These are phyloP conservation scores for Harrya chromipes DNA, from an alignment of 768 basidiomycete species.

Conservation along the genomic window DNA sequence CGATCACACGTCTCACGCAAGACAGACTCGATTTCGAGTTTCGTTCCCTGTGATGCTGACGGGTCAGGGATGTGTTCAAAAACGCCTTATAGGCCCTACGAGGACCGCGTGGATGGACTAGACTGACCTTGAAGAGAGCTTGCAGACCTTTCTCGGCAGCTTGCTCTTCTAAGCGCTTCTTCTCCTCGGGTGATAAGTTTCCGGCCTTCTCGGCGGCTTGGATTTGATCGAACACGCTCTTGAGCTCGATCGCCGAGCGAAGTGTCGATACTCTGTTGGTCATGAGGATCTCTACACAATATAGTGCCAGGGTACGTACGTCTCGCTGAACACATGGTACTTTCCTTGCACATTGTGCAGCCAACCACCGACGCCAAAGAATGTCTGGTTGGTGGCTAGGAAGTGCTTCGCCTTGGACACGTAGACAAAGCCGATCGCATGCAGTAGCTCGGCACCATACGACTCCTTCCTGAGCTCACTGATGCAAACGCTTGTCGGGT, in stretches of 20 bases:
- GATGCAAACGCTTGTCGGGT: slow-evolving; percentile 4
- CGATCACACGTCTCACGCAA: slow-evolving; percentile 86
- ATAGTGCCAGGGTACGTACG: slow-evolving; percentile 47
- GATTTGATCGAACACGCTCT: slow-evolving; percentile 88
- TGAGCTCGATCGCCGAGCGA: slow-evolving; percentile 84
- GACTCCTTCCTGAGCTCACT: slow-evolving; percentile 84
- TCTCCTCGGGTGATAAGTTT: slow-evolving; percentile 73
- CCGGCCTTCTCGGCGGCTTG: slow-evolving; percentile 87
- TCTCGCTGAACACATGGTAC: slow-evolving; percentile 92
- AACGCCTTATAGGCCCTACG: too few species aligned
- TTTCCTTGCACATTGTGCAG: slow-evolving; percentile 89
- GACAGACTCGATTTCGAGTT: slow-evolving; percentile 88
- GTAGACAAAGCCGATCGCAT: slow-evolving; percentile 87
- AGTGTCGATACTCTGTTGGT: slow-evolving; percentile 70
- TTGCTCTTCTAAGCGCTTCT: slow-evolving; percentile 81
- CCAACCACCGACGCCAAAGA: slow-evolving; percentile 88
- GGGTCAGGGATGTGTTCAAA: too few species aligned
- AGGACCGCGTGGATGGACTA: not conserved
- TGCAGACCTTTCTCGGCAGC: slow-evolving; percentile 92
- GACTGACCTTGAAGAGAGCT: slow-evolving; percentile 78
- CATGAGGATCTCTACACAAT: slow-evolving; percentile 1
- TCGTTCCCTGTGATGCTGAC: slow-evolving; percentile 60
- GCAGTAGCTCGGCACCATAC: slow-evolving; percentile 82
- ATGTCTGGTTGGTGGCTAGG: slow-evolving; percentile 65
- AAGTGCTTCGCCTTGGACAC: slow-evolving; percentile 78